A percentile compares a stretch with the other conserved stretches of the same genome.
Conservation (phyloP, 208 protist species). For the Eutreptiella sp. region DNA sequence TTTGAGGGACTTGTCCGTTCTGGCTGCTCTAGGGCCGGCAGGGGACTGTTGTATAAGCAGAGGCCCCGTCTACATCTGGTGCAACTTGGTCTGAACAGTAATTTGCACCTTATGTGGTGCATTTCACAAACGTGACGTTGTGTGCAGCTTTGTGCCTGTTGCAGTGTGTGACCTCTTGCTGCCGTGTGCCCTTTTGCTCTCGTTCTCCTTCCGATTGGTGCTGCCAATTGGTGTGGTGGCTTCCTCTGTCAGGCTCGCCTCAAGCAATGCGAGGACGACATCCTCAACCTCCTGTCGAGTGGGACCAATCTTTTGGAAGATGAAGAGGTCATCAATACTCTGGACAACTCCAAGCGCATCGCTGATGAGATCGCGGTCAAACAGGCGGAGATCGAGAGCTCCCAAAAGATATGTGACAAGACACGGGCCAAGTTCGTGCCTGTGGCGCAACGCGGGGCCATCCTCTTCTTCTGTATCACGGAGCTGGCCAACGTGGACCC, state of each 20-base stretch:
- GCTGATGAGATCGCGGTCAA: conserved; percentile 87
- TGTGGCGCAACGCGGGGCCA: conserved; percentile 83
- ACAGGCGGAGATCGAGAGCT: conserved; percentile 86
- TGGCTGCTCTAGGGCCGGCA: too few relatives aligned
- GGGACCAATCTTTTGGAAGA: conserved; percentile 81
- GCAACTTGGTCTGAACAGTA: too few relatives aligned
- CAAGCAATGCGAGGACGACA: conserved; percentile 77
- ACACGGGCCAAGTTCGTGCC: conserved; percentile 85
- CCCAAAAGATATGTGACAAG: conserved; percentile 91
- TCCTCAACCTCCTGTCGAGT: conserved; percentile 72
- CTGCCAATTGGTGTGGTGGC: too few relatives aligned
- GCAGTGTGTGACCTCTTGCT: too few relatives aligned
- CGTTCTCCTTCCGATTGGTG: too few relatives aligned
- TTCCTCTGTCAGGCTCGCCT: conserved; percentile 73
- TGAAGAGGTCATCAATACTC: conserved; percentile 83
- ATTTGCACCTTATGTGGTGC: too few relatives aligned
- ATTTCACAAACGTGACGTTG: too few relatives aligned
- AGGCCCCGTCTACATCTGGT: too few relatives aligned
- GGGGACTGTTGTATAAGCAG: too few relatives aligned
- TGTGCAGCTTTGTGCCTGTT: too few relatives aligned
- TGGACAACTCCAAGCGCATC: conserved; percentile 86
- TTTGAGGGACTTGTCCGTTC: too few relatives aligned
- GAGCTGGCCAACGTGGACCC: conserved; percentile 90
- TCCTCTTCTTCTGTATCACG: conserved; percentile 95
- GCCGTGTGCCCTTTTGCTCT: too few relatives aligned